phyloP scores from a whole-genome alignment of 257 asterid species.

The Solanum dulcamara region DNA sequence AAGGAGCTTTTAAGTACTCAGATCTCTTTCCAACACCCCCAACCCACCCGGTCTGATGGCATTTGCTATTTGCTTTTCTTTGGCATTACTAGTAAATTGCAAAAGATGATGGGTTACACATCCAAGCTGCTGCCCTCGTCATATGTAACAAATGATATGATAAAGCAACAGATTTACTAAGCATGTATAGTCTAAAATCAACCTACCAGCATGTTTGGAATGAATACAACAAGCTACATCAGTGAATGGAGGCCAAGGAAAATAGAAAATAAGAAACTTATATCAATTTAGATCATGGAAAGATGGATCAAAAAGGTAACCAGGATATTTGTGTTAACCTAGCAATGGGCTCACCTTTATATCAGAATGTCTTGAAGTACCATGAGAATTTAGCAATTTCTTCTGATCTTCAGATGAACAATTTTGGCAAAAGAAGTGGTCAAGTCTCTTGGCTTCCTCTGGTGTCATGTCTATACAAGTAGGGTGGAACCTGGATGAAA shows the following conservation, averaged over 20 bases:
- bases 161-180: background rate
- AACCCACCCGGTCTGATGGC: background rate
- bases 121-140: background rate
- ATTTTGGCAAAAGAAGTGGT: constrained; percentile 62
- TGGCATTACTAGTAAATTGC: background rate
- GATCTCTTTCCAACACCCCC: background rate
- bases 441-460: constrained; percentile 67
- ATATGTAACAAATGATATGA: background rate
- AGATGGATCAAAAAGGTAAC: background rate
- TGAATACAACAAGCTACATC: background rate
- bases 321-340: background rate
- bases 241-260: background rate
- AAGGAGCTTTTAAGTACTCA: background rate
- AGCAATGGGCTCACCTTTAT: constrained; percentile 34
- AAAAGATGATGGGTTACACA: background rate
- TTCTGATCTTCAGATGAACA: constrained; percentile 67
- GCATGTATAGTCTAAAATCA: background rate
- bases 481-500: constrained; percentile 78
- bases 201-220: background rate
- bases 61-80: background rate
- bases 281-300: background rate
- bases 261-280: background rate
- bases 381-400: constrained; percentile 42
- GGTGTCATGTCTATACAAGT: constrained; percentile 55
- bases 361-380: constrained; percentile 49